Base-by-base conservation (phyloP, 1,284 basidiomycete genomes). In the Naganishia liquefaciens region DNA sequence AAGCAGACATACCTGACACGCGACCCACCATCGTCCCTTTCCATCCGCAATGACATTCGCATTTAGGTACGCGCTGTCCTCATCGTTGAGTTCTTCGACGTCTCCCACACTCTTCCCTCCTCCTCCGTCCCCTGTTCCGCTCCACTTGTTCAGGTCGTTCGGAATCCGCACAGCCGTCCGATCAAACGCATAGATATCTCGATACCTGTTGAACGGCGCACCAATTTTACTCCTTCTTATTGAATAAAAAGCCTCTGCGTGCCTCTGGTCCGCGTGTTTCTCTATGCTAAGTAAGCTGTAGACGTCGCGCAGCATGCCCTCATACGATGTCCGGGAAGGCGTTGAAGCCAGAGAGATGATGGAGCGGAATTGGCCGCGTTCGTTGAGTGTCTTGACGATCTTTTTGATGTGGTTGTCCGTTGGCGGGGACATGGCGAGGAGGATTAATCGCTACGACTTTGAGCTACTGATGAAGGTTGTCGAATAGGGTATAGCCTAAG, bases 1-100 rank as follows among this genome's bases (percentile, higher is more conserved):
- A 44, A 21, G 23, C 6, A 25, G 3, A 44, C 57, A 52, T 23
- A 68, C 67, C 50, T 68, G 67, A 11, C 58, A 68, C 11, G 67
- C 67, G 1, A 65, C 67, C 67, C 67, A 68, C 67, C 67, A 68
- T 30, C 42, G 62, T 25, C 58, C 63, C 54, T 62, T 62, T 42
- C 60, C 67, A 27, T 68, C 67, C n/a, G 33, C 46, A 23, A 68
- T 50, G 23, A 68, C 62, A 58, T 68, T 68, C 39, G 67, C 67
- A 60, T 68, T 68, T 47, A 68, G 42, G 28, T 68, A 68, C 23
- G 25, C 55, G 9, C 51, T 60, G 25, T 54, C 50, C 13, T 50
- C 63, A 19, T 64, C 62, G 2, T 21, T 40, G 21, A 49, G 9
- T 27, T 55, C 42, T 27, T 62, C 47, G 13, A 50, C 46, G 21